A percentile compares a stretch with the other conserved stretches of the same genome.
Conservation (phyloP, 2,329 filamentous ascomycete genomes). For the Ceratocystis ficicola region DNA sequence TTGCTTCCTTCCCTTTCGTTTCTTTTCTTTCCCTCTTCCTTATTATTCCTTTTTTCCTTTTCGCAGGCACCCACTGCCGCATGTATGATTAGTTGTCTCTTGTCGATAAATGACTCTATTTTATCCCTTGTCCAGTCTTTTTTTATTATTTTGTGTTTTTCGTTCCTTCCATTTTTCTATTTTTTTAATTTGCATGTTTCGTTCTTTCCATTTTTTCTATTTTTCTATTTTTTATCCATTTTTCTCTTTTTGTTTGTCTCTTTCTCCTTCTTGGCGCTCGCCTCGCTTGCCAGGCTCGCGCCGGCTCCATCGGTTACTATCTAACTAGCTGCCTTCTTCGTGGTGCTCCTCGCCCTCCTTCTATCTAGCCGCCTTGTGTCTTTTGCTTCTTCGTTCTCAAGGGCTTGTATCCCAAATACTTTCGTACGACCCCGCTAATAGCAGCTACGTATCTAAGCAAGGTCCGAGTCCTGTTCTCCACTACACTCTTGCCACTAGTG, state of each 20-base stretch:
- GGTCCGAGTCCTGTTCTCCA: too few relatives aligned
- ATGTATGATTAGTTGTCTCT: too few relatives aligned
- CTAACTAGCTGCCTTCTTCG: neutral
- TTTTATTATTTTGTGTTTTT: neutral
- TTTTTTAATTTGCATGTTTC: neutral
- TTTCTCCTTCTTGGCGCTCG: neutral
- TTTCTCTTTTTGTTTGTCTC: neutral
- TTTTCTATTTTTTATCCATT: neutral
- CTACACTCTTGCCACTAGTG: neutral
- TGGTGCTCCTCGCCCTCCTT: neutral
- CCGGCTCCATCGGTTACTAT: neutral
- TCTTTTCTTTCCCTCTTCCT: neutral
- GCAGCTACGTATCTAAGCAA: too few relatives aligned
- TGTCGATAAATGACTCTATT: too few relatives aligned
- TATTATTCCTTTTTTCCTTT: neutral
- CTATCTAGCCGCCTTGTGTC: neutral
- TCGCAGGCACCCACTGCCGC: neutral
- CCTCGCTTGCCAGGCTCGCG: too few relatives aligned
- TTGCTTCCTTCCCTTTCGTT: conserved; percentile 1
- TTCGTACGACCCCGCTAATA: too few relatives aligned
- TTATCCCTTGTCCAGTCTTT: too few relatives aligned
- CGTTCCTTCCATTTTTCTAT: neutral
- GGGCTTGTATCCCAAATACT: too few relatives aligned
- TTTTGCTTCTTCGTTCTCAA: too few relatives aligned
- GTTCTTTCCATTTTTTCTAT: neutral